phyloP scores from a whole-genome alignment of 305 asterid species.

The Plantago coronopus region DNA sequence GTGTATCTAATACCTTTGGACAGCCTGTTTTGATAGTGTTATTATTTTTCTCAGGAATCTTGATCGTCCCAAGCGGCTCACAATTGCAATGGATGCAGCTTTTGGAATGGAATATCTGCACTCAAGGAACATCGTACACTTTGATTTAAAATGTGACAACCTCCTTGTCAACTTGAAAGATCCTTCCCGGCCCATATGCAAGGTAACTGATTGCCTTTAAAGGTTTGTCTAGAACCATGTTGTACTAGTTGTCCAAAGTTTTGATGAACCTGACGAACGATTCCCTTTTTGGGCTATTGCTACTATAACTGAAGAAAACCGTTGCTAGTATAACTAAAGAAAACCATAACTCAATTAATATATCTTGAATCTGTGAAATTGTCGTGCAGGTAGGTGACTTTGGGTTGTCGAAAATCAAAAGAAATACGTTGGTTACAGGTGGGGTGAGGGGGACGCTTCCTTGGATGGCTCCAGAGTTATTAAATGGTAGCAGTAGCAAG shows the following conservation, averaged over 20 bases:
- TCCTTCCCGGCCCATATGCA: slow-evolving; percentile 89
- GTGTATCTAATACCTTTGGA: not conserved
- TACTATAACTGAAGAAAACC: no score
- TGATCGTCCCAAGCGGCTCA: slow-evolving; percentile 86
- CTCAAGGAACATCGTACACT: slow-evolving; percentile 86
- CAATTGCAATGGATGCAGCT: slow-evolving; percentile 95
- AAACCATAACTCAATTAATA: not conserved
- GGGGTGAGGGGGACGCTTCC: slow-evolving; percentile 97
- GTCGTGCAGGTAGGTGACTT: slow-evolving; percentile 73
- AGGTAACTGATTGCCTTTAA: slow-evolving; percentile 32
- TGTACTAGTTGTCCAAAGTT: no score
- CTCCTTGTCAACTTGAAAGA: slow-evolving; percentile 92
- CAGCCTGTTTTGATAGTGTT: slow-evolving; percentile 9
- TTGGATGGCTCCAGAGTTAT: slow-evolving; percentile 94
- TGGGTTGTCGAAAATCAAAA: slow-evolving; percentile 86
- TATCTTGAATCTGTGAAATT: not conserved
- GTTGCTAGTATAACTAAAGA: no score
- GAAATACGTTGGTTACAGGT: slow-evolving; percentile 87
- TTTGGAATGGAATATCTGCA: slow-evolving; percentile 95
- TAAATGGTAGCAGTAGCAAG: slow-evolving; percentile 81
- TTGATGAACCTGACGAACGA: not conserved
- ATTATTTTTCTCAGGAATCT: slow-evolving; percentile 58
- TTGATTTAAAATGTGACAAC: slow-evolving; percentile 88
- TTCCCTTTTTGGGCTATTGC: no score
- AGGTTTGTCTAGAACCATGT: not conserved